Percentiles rank a stretch among this genome's conserved stretches.
These are phyloP conservation scores for Alternaria sp. DNA, from an alignment of 2,329 filamentous ascomycete genomes.

Conservation along the genomic window DNA sequence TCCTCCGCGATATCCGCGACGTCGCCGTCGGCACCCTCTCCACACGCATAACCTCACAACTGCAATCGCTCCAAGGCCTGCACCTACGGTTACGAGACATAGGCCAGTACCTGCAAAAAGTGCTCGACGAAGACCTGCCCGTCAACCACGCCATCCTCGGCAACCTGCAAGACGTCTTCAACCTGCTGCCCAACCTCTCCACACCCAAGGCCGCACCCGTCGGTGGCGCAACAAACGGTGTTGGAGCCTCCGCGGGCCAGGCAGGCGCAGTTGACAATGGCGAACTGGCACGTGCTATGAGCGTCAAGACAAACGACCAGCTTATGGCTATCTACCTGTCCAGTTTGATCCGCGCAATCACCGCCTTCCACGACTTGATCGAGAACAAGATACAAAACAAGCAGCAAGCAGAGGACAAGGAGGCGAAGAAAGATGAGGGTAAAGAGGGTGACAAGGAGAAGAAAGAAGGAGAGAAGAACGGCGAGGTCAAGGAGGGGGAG, in stretches of 20 bases:
- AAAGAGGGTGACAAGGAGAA: constrained; percentile 71
- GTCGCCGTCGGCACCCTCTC: constrained; percentile 96
- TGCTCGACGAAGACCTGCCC: constrained; percentile 88
- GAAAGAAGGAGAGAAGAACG: constrained; percentile 62
- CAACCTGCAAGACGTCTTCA: constrained; percentile 99
- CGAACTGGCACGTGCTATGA: constrained; percentile 95
- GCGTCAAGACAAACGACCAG: constrained; percentile 98
- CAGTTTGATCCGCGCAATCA: constrained; percentile 95
- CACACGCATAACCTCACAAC: constrained; percentile 94
- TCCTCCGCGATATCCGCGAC: constrained; percentile 96
- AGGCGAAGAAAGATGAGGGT: constrained; percentile 67
- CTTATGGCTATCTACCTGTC: constrained; percentile 98
- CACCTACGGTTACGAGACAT: constrained; percentile 95
- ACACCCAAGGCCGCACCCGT: constrained; percentile 72
- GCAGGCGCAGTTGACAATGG: constrained; percentile 66
- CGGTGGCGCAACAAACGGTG: constrained; percentile 50
- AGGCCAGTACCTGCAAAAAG: constrained; percentile 92
- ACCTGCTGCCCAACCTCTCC: constrained; percentile 93
- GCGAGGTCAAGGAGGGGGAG: constrained; percentile 57
- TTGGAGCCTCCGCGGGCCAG: constrained; percentile 60
- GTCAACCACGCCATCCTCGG: constrained; percentile 97
- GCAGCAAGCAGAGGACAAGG: constrained; percentile 95
- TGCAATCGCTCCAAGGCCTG: constrained; percentile 95
- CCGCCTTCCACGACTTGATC: constrained; percentile 97
- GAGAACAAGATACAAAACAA: constrained; percentile 99